These are phyloP conservation scores for Eucalyptus cloeziana DNA, from an alignment of 345 rosid species.

Conservation along the genomic window DNA sequence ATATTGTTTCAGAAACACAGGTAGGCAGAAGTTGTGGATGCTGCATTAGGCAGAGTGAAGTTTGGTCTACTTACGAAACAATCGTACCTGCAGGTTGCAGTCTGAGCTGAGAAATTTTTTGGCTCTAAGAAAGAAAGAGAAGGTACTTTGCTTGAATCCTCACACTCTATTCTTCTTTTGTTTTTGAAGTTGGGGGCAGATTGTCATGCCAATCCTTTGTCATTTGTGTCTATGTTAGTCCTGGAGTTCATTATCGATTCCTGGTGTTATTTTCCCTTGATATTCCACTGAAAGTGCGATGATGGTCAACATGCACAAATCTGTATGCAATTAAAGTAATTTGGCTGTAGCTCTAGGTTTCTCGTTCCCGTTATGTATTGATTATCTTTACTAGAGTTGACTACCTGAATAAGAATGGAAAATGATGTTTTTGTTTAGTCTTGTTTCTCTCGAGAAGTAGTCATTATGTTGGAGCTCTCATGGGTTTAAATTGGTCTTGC, in stretches of 20 bases:
- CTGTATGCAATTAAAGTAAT: neutral
- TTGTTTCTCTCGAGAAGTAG: neutral
- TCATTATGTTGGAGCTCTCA: neutral
- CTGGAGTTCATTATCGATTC: neutral
- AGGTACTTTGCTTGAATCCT: slow-evolving; percentile 15
- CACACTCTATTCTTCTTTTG: neutral
- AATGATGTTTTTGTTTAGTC: neutral
- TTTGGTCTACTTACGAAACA: neutral
- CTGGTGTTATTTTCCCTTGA: neutral
- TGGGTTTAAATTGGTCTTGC: neutral
- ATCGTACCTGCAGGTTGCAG: slow-evolving; percentile 56
- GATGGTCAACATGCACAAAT: neutral
- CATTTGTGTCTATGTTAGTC: neutral
- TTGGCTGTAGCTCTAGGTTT: neutral
- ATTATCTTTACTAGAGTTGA: neutral
- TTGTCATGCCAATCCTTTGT: neutral
- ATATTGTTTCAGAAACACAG: slow-evolving; percentile 72
- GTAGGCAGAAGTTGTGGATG: slow-evolving; percentile 16
- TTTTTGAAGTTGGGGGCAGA: neutral
- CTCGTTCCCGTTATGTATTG: neutral
- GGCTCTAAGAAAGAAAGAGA: slow-evolving; percentile 39
- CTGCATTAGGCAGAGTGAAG: neutral
- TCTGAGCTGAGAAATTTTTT: slow-evolving; percentile 59
- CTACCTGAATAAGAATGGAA: neutral
- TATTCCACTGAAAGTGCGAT: neutral